Percentiles rank a stretch among this genome's conserved stretches.
These are phyloP conservation scores for Pholiota molesta DNA, from an alignment of 768 basidiomycete species.

Conservation along the genomic window DNA sequence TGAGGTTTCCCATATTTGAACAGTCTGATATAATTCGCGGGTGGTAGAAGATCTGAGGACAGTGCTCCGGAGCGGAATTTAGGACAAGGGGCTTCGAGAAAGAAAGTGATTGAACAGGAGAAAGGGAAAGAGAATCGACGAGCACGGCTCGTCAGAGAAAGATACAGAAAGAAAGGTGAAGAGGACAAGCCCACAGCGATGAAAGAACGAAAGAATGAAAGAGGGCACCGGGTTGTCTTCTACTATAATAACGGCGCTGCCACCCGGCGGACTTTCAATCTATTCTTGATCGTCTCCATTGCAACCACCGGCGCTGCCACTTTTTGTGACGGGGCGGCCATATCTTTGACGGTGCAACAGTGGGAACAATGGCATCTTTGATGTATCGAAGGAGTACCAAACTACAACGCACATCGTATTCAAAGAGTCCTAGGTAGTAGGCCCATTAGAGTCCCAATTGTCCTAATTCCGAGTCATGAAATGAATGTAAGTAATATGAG, in stretches of 20 bases:
- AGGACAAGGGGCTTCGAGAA: slow-evolving; percentile 26
- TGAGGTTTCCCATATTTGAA: slow-evolving; percentile 70
- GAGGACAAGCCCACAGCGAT: slow-evolving; percentile 20
- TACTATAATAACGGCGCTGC: slow-evolving; percentile 13
- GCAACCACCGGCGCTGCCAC: slow-evolving; percentile 5
- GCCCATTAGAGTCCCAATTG: neutral
- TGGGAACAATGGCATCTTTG: slow-evolving; percentile 1
- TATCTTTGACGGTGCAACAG: neutral
- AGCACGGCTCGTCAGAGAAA: slow-evolving; percentile 37
- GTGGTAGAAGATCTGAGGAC: slow-evolving; percentile 21
- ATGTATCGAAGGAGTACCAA: neutral
- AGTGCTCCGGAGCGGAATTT: slow-evolving; percentile 25
- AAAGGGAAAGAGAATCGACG: slow-evolving; percentile 29
- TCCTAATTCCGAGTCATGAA: neutral
- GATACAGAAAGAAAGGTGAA: slow-evolving; percentile 25
- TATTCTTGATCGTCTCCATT: slow-evolving; percentile 20
- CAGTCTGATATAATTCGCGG: slow-evolving; percentile 13
- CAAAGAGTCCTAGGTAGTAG: neutral
- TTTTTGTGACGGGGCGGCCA: neutral
- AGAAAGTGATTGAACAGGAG: slow-evolving; percentile 30
- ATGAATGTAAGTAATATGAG: neutral
- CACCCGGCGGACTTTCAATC: slow-evolving; percentile 25
- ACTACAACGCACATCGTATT: neutral
- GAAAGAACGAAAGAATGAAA: slow-evolving; percentile 23
- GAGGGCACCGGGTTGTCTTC: slow-evolving; percentile 4